A percentile compares a stretch with the other conserved stretches of the same genome.
Evolutionary conservation across 78 protist genomes (phyloP).

Genomic region (Anaeramoeba ignava): DNA sequence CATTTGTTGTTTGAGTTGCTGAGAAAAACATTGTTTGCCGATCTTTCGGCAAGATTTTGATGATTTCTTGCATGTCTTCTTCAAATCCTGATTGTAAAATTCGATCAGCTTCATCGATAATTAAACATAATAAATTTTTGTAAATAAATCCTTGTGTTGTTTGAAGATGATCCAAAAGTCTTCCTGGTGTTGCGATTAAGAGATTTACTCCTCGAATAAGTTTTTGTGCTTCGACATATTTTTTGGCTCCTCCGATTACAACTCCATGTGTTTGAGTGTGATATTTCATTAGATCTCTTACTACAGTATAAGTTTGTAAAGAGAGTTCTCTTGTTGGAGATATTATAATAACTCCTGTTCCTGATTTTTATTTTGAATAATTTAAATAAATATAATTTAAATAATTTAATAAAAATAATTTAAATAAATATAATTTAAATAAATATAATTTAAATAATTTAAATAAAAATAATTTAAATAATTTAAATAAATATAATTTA

Average conservation of each 20-base stretch:
- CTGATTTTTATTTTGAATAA: conserved; percentile 10
- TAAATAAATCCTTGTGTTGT: conserved; percentile 64
- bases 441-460: not conserved
- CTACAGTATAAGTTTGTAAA: conserved; percentile 73
- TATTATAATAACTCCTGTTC: conserved; percentile 68
- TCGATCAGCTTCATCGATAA: not conserved
- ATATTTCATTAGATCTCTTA: conserved; percentile 45
- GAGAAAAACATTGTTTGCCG: conserved; percentile 91
- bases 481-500: conserved; percentile 1
- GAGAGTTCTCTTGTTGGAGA: conserved; percentile 87
- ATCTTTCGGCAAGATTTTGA: conserved; percentile 68
- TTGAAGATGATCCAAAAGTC: conserved; percentile 92
- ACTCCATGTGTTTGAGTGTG: conserved; percentile 72
- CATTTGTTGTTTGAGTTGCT: conserved; percentile 92
- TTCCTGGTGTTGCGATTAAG: conserved; percentile 96
- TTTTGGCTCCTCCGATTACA: conserved; percentile 85
- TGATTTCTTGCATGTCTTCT: conserved; percentile 79
- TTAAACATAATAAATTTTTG: conserved; percentile 48
- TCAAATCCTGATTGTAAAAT: conserved; percentile 34
- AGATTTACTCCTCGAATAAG: conserved; percentile 79
- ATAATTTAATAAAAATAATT: too few species aligned
- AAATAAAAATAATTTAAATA: not conserved
- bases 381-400: too few species aligned
- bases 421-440: not conserved
- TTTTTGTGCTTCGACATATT: conserved; percentile 60